Evolutionary conservation across 164 flowering plant genomes (phyloP).

Genomic region (Macadamia integrifolia): DNA sequence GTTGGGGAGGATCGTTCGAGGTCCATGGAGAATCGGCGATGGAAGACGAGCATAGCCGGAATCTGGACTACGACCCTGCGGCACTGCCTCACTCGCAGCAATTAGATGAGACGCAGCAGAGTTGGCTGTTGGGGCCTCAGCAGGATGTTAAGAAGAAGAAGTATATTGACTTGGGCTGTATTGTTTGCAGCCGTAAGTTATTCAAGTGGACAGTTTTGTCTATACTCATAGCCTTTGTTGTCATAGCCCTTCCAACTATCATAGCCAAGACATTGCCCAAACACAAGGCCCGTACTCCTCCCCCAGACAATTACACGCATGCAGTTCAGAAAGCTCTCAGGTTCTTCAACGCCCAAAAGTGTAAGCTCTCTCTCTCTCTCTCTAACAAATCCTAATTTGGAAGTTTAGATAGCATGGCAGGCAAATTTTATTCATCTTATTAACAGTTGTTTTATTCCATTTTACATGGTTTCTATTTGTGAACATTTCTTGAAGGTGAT

Average conservation of each 20-base stretch:
- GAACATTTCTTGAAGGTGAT: too few species aligned
- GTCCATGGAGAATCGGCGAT: conserved; percentile 26
- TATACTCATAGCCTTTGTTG: conserved; percentile 34
- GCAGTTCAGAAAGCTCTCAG: conserved; percentile 76
- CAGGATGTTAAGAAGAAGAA: conserved; percentile 47
- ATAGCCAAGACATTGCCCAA: conserved; percentile 54
- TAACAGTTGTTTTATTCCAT: too few species aligned
- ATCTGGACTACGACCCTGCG: conserved; percentile 46
- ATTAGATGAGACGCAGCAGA: conserved; percentile 65
- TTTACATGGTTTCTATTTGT: too few species aligned
- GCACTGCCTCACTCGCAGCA: conserved; percentile 20
- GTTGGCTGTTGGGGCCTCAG: conserved; percentile 63
- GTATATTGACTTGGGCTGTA: conserved; percentile 74
- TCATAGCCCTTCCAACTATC: conserved; percentile 58
- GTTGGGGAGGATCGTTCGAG: conserved; percentile 77
- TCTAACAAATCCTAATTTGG: not conserved
- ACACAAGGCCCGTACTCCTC: conserved; percentile 34
- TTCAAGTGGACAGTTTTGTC: conserved; percentile 42
- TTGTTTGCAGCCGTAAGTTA: conserved; percentile 49
- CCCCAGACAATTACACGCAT: conserved; percentile 61
- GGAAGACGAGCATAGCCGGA: conserved; percentile 35
- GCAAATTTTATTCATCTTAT: too few species aligned
- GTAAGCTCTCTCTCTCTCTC: conserved; percentile 33
- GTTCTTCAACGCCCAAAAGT: conserved; percentile 88
- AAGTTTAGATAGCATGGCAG: too few species aligned